Percentiles rank a stretch among this genome's conserved stretches.
phyloP scores from a whole-genome alignment of 2,329 filamentous ascomycete species.

The Gliomastix tumulicola region DNA sequence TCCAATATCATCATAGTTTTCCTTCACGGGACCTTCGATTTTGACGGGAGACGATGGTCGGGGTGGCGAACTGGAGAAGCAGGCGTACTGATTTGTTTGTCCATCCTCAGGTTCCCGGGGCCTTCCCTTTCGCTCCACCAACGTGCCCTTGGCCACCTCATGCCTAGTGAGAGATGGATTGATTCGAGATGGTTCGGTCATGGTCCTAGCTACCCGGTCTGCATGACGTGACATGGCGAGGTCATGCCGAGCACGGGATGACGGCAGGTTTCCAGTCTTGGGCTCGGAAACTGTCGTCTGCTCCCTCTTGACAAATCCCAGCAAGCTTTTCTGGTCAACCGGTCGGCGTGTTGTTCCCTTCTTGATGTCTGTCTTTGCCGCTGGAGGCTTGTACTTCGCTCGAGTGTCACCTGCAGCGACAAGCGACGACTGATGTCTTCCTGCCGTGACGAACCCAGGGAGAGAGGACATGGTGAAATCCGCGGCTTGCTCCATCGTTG shows the following conservation, averaged over 20 bases:
- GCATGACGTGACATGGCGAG: no score
- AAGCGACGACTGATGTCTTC: constrained; percentile 36
- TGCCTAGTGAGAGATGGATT: no score
- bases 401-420: no score
- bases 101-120: no score
- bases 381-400: constrained; percentile 7
- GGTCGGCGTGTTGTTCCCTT: constrained; percentile 22
- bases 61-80: constrained; percentile 52
- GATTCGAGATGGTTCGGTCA: no score
- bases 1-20: constrained; percentile 13
- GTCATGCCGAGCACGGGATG: no score
- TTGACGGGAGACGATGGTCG: constrained; percentile 15
- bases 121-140: no score
- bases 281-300: no score
- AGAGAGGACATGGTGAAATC: constrained; percentile 51
- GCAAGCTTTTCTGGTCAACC: constrained; percentile 31
- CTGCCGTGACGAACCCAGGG: constrained; percentile 56
- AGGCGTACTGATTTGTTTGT: constrained; percentile 40
- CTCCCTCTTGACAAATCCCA: no score
- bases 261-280: constrained; percentile 13
- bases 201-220: no score
- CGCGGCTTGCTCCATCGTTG: constrained; percentile 54
- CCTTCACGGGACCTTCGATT: constrained; percentile 10
- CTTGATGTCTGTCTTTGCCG: constrained; percentile 9
- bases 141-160: no score